Conservation (phyloP, 2,329 filamentous ascomycete species). For the Fusarium sp. region DNA sequence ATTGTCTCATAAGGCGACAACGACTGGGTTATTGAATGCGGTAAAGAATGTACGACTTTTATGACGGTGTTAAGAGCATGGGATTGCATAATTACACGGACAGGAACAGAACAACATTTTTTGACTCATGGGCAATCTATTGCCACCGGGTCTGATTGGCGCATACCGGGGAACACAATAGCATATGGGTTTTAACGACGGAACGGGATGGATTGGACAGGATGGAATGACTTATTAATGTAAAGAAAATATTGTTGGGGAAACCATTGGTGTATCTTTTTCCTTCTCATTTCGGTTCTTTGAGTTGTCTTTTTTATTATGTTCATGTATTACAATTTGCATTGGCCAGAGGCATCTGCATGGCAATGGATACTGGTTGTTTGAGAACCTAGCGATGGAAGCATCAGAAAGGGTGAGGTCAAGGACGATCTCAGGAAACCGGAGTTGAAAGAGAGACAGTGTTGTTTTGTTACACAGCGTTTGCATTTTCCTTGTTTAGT, state of each 20-base stretch:
- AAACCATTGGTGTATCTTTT: slow-evolving; percentile 15
- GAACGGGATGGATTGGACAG: slow-evolving; percentile 26
- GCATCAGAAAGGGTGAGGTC: slow-evolving; percentile 9
- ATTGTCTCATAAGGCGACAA: slow-evolving; percentile 8
- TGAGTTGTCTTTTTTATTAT: slow-evolving; percentile 33
- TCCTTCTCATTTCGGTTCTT: slow-evolving; percentile 27
- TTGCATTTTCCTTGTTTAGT: slow-evolving; percentile 11
- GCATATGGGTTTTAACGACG: slow-evolving; percentile 29
- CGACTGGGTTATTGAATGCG: slow-evolving; percentile 5
- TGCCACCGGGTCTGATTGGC: not conserved
- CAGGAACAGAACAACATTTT: slow-evolving; percentile 4
- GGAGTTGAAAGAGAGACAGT: slow-evolving; percentile 25
- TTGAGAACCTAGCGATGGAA: slow-evolving; percentile 8
- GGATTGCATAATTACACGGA: slow-evolving; percentile 9
- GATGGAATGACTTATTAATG: slow-evolving; percentile 27
- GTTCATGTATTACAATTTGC: slow-evolving; percentile 15
- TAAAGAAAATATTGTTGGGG: slow-evolving; percentile 21
- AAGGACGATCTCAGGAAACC: slow-evolving; percentile 26
- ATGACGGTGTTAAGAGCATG: slow-evolving; percentile 3
- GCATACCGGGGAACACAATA: slow-evolving; percentile 12
- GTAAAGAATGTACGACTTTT: slow-evolving; percentile 16
- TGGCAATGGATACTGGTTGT: slow-evolving; percentile 8
- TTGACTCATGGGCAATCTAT: not conserved
- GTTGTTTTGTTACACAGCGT: slow-evolving; percentile 18
- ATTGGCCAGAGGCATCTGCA: slow-evolving; percentile 34